Conservation (phyloP, 139 green algal genomes). For the Eudorina sp. region DNA sequence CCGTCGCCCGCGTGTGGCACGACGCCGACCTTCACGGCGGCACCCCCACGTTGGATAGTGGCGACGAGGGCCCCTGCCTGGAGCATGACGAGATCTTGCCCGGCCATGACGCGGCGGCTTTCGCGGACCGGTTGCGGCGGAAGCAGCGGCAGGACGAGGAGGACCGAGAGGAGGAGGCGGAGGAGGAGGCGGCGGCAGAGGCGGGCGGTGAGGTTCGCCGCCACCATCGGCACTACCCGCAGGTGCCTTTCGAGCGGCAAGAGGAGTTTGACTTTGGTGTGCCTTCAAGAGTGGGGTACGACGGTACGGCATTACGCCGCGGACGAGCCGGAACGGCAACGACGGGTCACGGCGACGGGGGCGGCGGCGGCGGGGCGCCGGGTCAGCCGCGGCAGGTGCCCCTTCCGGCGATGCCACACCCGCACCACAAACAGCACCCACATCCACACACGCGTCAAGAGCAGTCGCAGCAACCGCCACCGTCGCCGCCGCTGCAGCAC, state of each 20-base stretch:
- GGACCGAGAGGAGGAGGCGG: background rate
- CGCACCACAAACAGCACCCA: background rate
- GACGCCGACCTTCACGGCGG: constrained; percentile 34
- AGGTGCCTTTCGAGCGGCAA: background rate
- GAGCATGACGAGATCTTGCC: constrained; percentile 42
- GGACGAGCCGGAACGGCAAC: too few species aligned
- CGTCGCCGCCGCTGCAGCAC: background rate
- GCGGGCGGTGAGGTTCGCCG: background rate
- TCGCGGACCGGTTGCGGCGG: background rate
- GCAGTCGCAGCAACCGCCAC: background rate
- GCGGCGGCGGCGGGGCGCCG: background rate
- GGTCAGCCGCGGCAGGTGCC: background rate
- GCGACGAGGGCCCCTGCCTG: constrained; percentile 30
- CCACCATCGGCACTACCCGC: background rate
- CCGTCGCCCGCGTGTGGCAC: constrained; percentile 8
- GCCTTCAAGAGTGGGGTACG: background rate
- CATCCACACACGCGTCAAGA: too few species aligned
- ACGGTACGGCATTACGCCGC: background rate
- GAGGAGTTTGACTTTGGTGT: constrained; percentile 9
- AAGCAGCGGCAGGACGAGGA: constrained; percentile 1
- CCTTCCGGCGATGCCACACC: background rate
- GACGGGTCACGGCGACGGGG: background rate
- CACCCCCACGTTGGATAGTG: constrained; percentile 29
- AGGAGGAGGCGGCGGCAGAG: background rate
- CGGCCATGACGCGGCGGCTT: constrained; percentile 20